Base-by-base conservation (phyloP, 139 green algal genomes). In the Trebouxia sp. region DNA sequence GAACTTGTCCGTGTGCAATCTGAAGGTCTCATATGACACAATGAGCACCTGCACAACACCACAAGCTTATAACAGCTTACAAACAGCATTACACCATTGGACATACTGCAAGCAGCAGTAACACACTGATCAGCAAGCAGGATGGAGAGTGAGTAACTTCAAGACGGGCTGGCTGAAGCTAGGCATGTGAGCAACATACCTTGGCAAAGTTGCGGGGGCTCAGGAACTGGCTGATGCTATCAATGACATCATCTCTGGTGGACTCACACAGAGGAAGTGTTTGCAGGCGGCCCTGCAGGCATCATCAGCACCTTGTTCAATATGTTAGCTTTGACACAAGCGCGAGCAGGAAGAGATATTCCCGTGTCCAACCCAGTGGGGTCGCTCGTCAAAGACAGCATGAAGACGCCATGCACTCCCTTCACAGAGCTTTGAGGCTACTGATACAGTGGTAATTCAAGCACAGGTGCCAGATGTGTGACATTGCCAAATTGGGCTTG, bases 21-120 rank as follows among this genome's bases (percentile, higher is more conserved):
- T 87, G 90, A 99, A 99, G 0, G 97, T 99, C 87, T 99, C 97
- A 86, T 99, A 99, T 30, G 88, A 95, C 24, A 99, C 84, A 79
- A 98, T 95, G 15, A 98, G 85, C 12, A 97, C 90, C 88, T 84
- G 72, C 80, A 84, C 6, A 58, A 22, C 1, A 22, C 50, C 22
- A n/a, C n/a, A n/a, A n/a, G n/a, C n/a, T n/a, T n/a, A n/a, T n/a
- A n/a, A n/a, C n/a, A n/a, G n/a, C n/a, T n/a, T n/a, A n/a, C n/a
- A n/a, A n/a, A n/a, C n/a, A n/a, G n/a, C n/a, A n/a, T n/a, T n/a
- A n/a, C n/a, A n/a, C n/a, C n/a, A 51, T 8, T 14, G n/a, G 20
- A 39, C 37, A 48, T 62, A 38, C 41, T 6, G 6, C 20, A 51
- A 48, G 32, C 30, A 48, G 39, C 32, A 48, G 39, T 32, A n/a